These are phyloP conservation scores for Suhomyces chickasaworum DNA, from an alignment of 1,139 yeast species.

Conservation along the genomic window DNA sequence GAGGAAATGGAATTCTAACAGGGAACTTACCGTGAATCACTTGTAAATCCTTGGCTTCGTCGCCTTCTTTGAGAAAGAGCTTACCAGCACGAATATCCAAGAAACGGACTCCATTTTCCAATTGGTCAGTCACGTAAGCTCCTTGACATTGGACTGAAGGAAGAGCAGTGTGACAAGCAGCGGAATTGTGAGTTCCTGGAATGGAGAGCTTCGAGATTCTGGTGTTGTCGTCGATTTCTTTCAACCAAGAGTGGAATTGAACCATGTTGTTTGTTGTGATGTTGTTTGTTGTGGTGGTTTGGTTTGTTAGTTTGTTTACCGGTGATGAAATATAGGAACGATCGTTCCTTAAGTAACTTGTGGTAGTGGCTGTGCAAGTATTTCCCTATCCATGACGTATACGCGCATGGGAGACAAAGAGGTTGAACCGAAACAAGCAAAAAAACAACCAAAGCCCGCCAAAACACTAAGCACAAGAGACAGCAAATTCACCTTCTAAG, in stretches of 20 bases:
- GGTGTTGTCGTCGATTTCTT: slow-evolving; percentile 53
- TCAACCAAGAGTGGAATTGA: slow-evolving; percentile 55
- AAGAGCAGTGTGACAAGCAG: slow-evolving; percentile 71
- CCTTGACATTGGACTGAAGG: slow-evolving; percentile 85
- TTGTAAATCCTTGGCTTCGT: slow-evolving; percentile 56
- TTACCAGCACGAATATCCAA: slow-evolving; percentile 69
- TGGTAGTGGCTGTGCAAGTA: neutral
- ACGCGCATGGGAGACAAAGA: neutral
- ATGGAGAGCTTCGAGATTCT: slow-evolving; percentile 57
- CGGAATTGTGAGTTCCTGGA: slow-evolving; percentile 83
- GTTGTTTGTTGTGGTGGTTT: slow-evolving; percentile 15
- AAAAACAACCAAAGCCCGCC: too few relatives aligned
- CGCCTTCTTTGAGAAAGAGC: slow-evolving; percentile 53
- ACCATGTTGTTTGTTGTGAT: slow-evolving; percentile 40
- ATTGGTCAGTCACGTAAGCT: slow-evolving; percentile 58
- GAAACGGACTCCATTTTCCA: slow-evolving; percentile 72
- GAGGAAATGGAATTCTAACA: slow-evolving; percentile 62
- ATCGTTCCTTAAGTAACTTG: neutral
- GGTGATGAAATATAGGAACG: neutral
- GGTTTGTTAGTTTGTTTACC: neutral
- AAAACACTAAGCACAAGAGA: too few relatives aligned
- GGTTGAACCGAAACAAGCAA: too few relatives aligned
- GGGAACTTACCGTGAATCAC: slow-evolving; percentile 81
- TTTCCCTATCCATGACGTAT: neutral
- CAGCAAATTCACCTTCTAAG: too few relatives aligned